Base-by-base conservation (phyloP, 441 rosid genomes). In the Adansonia gregorii region DNA sequence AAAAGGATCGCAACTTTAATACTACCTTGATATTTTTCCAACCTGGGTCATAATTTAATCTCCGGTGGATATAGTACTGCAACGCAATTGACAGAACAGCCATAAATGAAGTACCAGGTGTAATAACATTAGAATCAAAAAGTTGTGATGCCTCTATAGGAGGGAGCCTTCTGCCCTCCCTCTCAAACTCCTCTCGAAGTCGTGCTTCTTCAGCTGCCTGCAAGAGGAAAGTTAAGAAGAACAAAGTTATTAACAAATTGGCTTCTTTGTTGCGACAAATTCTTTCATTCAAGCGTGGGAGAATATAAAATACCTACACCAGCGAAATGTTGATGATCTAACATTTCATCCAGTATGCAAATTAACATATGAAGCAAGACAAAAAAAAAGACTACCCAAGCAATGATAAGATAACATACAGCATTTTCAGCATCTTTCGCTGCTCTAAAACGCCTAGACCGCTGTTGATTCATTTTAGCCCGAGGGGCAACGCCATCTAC, bases 401-500 rank as follows among this genome's bases (percentile, higher is more conserved):
- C 6, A 41, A 78, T 71, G 19, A 66, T 48, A 73, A 76, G 78
- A 70, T 67, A 41, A 84, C 92, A 78, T 85, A 94, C 98, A 84
- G 88, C 93, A 46, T 93, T 97, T n/a, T 87, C 83, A 71, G 97
- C 95, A 88, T 94, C 98, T 82, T 93, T 90, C 59, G 97, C 97
- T 65, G 98, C 90, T 84, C 97, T 88, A 81, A 94, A 94, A 58
- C 97, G 93, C 88, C 97, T 89, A 51, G 98, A 90, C 7, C 97
- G 88, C 79, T 94, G 98, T 81, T 94, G 97, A 81, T 94, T 94
- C 97, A 94, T 94, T 83, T 94, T 93, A 15, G 97, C 98, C 80
- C 98, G 87, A 35, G 97, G 98, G 24, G 97, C 98, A 10, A 94
- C 98, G 69, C 98, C 98, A 80, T 94, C 98, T 94, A 79, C 77